These are phyloP conservation scores for Monilinia laxa DNA, from an alignment of 2,329 filamentous ascomycete species.

Conservation along the genomic window DNA sequence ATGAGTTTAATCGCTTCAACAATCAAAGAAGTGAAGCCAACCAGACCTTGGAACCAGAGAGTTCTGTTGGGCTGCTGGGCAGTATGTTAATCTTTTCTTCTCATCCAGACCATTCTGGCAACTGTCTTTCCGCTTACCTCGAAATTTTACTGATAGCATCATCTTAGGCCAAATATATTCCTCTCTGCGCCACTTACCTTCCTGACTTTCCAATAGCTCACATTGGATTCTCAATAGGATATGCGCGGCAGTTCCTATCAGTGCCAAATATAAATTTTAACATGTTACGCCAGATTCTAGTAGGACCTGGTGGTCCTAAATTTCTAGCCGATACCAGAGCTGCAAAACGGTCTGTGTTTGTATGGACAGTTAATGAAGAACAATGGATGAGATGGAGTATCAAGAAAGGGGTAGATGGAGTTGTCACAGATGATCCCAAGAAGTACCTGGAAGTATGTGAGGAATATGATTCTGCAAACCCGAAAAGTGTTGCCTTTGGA, in stretches of 20 bases:
- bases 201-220: constrained; percentile 64
- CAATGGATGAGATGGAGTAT: constrained; percentile 82
- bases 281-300: constrained; percentile 66
- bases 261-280: constrained; percentile 74
- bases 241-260: constrained; percentile 69
- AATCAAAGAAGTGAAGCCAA: constrained; percentile 52
- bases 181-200: constrained; percentile 59
- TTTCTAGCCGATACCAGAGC: constrained; percentile 64
- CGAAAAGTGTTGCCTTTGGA: constrained; percentile 26
- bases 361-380: constrained; percentile 85
- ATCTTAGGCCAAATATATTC: constrained; percentile 62
- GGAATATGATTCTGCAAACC: constrained; percentile 31
- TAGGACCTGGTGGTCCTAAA: constrained; percentile 62
- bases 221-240: constrained; percentile 58
- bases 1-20: constrained; percentile 66
- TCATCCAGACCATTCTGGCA: background rate
- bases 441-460: constrained; percentile 62
- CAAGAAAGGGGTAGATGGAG: constrained; percentile 64
- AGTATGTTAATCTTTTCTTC: constrained; percentile 44
- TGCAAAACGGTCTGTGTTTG: constrained; percentile 61
- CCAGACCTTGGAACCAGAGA: constrained; percentile 66
- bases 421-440: constrained; percentile 81
- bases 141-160: constrained; percentile 22
- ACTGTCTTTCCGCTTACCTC: background rate
- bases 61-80: constrained; percentile 84